These are phyloP conservation scores for Serendipita sp. DNA, from an alignment of 1,284 basidiomycete genomes.

Conservation along the genomic window DNA sequence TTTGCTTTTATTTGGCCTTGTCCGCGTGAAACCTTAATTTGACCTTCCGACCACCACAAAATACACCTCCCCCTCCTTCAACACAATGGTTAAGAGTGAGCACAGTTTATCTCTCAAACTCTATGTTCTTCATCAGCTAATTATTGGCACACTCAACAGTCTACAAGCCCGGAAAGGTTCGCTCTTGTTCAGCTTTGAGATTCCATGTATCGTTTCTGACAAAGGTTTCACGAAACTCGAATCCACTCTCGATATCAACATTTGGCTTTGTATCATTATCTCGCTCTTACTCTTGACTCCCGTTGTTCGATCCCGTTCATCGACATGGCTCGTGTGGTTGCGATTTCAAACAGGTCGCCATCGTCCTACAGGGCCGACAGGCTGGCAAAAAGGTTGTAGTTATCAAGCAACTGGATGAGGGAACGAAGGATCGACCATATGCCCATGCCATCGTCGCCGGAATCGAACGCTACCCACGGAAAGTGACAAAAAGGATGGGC, in stretches of 20 bases:
- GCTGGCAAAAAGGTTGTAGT: conserved; percentile 88
- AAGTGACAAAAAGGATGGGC: conserved; percentile 93
- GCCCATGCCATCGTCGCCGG: conserved; percentile 94
- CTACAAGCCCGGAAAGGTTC: conserved; percentile 96
- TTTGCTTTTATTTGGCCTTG: background rate
- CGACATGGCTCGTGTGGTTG: conserved; percentile 1
- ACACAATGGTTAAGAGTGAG: conserved; percentile 18
- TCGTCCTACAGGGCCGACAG: conserved; percentile 92
- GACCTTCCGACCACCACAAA: background rate
- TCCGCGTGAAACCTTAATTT: background rate
- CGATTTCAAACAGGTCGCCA: conserved; percentile 51
- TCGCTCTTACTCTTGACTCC: background rate
- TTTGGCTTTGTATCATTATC: conserved; percentile 7
- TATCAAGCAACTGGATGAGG: conserved; percentile 79
- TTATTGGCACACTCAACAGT: conserved; percentile 31
- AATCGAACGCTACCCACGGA: conserved; percentile 89
- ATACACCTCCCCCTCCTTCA: background rate
- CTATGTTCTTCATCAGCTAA: background rate
- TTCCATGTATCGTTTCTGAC: background rate
- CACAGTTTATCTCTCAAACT: background rate
- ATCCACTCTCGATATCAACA: background rate
- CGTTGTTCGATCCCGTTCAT: conserved; percentile 6
- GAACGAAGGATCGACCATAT: conserved; percentile 80
- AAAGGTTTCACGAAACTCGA: background rate
- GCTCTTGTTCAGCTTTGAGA: conserved; percentile 11